Base-by-base conservation (phyloP, 371 early-diverging fungal species). In the Batrachochytrium dendrobatidis region DNA sequence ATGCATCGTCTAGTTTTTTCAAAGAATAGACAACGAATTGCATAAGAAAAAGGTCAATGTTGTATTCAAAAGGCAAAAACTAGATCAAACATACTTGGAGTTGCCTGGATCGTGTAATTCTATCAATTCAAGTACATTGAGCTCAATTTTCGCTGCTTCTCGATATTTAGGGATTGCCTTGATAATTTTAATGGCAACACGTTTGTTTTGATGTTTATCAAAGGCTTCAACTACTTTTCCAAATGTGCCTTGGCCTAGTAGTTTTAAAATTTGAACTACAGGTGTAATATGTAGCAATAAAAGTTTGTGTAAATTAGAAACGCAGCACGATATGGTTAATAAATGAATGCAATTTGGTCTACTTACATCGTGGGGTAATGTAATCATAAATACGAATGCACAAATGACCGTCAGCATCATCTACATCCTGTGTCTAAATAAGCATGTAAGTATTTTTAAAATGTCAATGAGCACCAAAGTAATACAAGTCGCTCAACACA, bases 231-330 rank as follows among this genome's bases (percentile, higher is more conserved):
- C 88, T 15, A 97, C 98, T 67, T 91, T 92, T 56, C 98, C 98
- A 80, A 94, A 97, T 0, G 98, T 97, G 17, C 98, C 98, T 74
- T 95, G 95, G 2, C 98, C 98, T 6, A 97, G 72, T 35, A 90
- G 67, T 15, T 82, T 70, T 63, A 88, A 73, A 60, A 95, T 90
- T 69, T 84, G 81, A 73, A 89, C 89, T 89, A 65, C 15, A n/a
- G n/a, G n/a, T n/a, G n/a, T n/a, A n/a, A n/a, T n/a, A n/a, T n/a
- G n/a, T n/a, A 28, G 10, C 39, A 39, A 20, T 20, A 39, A 39
- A 39, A 39, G 15, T 20, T 15, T 20, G 39, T 15, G 15, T 15
- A 15, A 39, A 39, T 39, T 39, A 39, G n/a, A n/a, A n/a, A n/a
- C n/a, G n/a, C n/a, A n/a, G n/a, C n/a, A n/a, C n/a, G n/a, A n/a